Percentiles rank a stretch among this genome's conserved stretches.
phyloP scores from a whole-genome alignment of 2,329 filamentous ascomycete species.

The Hypoxylon sp. region DNA sequence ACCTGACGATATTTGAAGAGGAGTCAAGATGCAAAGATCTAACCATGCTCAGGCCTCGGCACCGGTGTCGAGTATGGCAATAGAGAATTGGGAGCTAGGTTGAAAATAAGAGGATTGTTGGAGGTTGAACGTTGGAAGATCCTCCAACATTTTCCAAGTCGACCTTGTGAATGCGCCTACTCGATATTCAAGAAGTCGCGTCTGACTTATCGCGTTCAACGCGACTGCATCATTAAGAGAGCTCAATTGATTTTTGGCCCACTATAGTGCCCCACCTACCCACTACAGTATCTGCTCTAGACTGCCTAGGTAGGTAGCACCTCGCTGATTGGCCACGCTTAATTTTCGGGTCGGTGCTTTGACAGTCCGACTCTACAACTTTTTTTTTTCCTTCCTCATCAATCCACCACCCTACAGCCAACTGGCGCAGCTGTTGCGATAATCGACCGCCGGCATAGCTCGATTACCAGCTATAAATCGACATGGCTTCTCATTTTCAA shows the following conservation, averaged over 20 bases:
- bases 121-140: background rate
- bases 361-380: slow-evolving; percentile 42
- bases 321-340: background rate
- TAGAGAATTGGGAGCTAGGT: background rate
- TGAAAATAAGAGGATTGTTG: background rate
- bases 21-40: background rate
- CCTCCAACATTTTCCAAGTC: background rate
- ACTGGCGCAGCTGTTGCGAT: slow-evolving; percentile 10
- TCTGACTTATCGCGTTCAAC: slow-evolving; percentile 37
- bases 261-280: slow-evolving; percentile 11
- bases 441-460: background rate
- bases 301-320: background rate
- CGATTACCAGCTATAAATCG: slow-evolving; percentile 17
- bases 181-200: slow-evolving; percentile 33
- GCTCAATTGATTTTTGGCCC: slow-evolving; percentile 12
- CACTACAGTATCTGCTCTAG: slow-evolving; percentile 12
- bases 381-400: slow-evolving; percentile 47
- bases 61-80: background rate
- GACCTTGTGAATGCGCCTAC: slow-evolving; percentile 10
- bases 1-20: background rate
- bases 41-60: slow-evolving; percentile 12
- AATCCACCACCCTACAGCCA: slow-evolving; percentile 6
- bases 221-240: slow-evolving; percentile 40
- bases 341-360: slow-evolving; percentile 40
- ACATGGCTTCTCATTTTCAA: slow-evolving; percentile 72